Percentiles rank a stretch among this genome's conserved stretches.
These are phyloP conservation scores for Ogataea polymorpha DNA, from an alignment of 805 yeast genomes.

Conservation along the genomic window DNA sequence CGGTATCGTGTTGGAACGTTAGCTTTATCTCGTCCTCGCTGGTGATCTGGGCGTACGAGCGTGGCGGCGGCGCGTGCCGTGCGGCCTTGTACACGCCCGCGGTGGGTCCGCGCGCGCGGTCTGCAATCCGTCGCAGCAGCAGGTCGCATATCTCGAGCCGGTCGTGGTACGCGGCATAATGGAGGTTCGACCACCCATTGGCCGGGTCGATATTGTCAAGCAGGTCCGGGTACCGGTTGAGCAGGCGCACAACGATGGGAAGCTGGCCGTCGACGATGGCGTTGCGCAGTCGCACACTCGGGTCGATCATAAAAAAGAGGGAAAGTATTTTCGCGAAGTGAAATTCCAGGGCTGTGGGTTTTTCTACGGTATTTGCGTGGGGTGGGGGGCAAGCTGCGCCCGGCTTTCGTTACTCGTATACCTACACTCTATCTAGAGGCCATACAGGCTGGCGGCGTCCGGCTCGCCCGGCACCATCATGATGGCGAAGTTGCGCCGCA, in stretches of 20 bases:
- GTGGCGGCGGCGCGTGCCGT: background rate
- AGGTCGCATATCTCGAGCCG: slow-evolving; percentile 51
- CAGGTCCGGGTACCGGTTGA: slow-evolving; percentile 67
- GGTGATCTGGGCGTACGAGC: slow-evolving; percentile 29
- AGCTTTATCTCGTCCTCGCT: slow-evolving; percentile 35
- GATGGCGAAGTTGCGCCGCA: slow-evolving; percentile 9
- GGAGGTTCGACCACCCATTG: slow-evolving; percentile 82
- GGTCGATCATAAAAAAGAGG: slow-evolving; percentile 48
- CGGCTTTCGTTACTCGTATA: background rate
- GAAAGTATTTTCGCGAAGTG: slow-evolving; percentile 6
- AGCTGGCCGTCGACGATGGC: slow-evolving; percentile 64
- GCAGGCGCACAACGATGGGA: slow-evolving; percentile 58
- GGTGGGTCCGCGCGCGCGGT: slow-evolving; percentile 16
- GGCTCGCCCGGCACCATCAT: background rate
- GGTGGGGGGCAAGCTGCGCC: background rate
- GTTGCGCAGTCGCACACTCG: slow-evolving; percentile 60
- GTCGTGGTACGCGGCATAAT: slow-evolving; percentile 76
- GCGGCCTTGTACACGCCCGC: slow-evolving; percentile 7
- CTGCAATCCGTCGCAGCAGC: slow-evolving; percentile 19
- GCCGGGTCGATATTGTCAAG: slow-evolving; percentile 63
- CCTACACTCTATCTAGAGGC: background rate
- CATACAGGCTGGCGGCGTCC: background rate
- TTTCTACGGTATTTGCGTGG: too few relatives aligned
- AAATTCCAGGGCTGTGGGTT: background rate
- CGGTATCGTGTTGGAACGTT: slow-evolving; percentile 58